phyloP scores from a whole-genome alignment of 2,329 filamentous ascomycete genomes.

The Sporothrix phasma region DNA sequence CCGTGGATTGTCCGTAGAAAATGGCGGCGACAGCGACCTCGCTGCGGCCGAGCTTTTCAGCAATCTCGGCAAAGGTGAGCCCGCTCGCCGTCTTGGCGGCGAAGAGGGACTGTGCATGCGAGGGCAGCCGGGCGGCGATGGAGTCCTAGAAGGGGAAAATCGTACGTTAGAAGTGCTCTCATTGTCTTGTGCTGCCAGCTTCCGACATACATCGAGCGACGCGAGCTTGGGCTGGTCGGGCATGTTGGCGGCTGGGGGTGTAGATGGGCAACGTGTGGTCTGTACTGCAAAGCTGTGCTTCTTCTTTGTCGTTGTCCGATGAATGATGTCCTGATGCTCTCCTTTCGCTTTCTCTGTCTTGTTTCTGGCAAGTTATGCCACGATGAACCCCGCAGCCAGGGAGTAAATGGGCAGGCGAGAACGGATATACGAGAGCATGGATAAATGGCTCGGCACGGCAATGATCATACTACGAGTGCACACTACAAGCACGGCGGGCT shows the following conservation, averaged over 20 bases:
- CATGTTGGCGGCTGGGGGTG: slow-evolving; percentile 17
- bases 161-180: background rate
- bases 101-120: slow-evolving; percentile 64
- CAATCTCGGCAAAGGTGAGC: slow-evolving; percentile 72
- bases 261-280: background rate
- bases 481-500: background rate
- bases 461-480: background rate
- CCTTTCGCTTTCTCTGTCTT: background rate
- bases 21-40: slow-evolving; percentile 80
- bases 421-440: background rate
- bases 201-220: slow-evolving; percentile 31
- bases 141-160: slow-evolving; percentile 39
- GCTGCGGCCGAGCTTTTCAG: slow-evolving; percentile 59
- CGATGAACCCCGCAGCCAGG: background rate
- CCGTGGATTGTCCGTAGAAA: slow-evolving; percentile 67
- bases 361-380: background rate
- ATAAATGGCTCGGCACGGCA: background rate
- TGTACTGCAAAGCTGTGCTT: background rate
- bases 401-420: background rate
- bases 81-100: slow-evolving; percentile 66
- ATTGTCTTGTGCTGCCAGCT: background rate
- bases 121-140: slow-evolving; percentile 58
- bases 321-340: too few species aligned
- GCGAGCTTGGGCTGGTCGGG: slow-evolving; percentile 23
- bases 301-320: background rate